A percentile compares a stretch with the other conserved stretches of the same genome.
Conservation (phyloP, 164 flowering plant species). For the Macadamia integrifolia region DNA sequence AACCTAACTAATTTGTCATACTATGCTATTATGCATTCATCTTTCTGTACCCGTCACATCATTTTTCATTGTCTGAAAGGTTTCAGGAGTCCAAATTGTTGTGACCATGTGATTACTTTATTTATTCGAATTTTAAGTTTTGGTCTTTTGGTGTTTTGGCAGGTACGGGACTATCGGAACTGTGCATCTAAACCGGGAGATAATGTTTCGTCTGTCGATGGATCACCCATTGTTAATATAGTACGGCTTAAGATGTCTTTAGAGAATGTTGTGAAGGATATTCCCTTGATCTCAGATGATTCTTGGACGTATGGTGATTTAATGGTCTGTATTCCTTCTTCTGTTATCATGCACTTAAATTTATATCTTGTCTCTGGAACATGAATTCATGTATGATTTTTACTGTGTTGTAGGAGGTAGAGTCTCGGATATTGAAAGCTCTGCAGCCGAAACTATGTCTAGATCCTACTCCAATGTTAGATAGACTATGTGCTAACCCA, state of each 20-base stretch:
- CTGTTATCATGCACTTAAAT: slow-evolving; percentile 1
- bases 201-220: slow-evolving; percentile 25
- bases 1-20: no score
- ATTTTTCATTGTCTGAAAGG: neutral
- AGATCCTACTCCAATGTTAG: slow-evolving; percentile 81
- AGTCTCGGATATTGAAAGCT: slow-evolving; percentile 82
- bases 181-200: slow-evolving; percentile 39
- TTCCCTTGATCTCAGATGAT: slow-evolving; percentile 66
- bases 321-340: slow-evolving; percentile 51
- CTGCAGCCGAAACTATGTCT: slow-evolving; percentile 80
- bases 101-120: neutral
- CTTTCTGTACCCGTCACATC: neutral
- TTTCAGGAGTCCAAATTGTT: neutral
- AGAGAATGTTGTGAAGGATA: slow-evolving; percentile 94
- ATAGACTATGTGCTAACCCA: slow-evolving; percentile 51
- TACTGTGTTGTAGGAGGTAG: slow-evolving; percentile 63
- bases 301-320: slow-evolving; percentile 96
- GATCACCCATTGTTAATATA: slow-evolving; percentile 43
- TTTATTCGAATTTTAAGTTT: slow-evolving; percentile 4
- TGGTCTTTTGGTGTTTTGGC: slow-evolving; percentile 13
- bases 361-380: neutral
- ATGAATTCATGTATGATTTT: neutral
- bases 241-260: slow-evolving; percentile 75
- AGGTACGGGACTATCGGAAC: slow-evolving; percentile 86
- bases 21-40: neutral